These are phyloP conservation scores for Sesbania bispinosa DNA, from an alignment of 306 rosid species.

Conservation along the genomic window DNA sequence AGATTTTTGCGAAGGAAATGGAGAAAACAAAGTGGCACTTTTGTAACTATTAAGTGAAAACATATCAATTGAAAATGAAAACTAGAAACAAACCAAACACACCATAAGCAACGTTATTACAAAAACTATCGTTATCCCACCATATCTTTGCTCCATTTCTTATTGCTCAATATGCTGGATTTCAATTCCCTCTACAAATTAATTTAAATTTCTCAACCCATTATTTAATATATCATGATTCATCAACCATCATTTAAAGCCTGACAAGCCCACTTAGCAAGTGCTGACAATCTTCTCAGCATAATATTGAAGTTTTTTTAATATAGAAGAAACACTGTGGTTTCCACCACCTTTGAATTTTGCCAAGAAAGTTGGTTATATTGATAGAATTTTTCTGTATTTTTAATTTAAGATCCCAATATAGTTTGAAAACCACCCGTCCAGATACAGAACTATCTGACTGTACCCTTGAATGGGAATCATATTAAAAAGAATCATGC, in stretches of 20 bases:
- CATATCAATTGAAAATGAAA: not conserved
- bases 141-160: not conserved
- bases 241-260: no score
- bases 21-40: no score
- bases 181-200: not conserved
- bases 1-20: no score
- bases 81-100: not conserved
- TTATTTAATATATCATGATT: not conserved
- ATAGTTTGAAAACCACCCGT: constrained; percentile 2
- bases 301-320: not conserved
- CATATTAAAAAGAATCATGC: constrained; percentile 12
- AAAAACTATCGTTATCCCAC: not conserved
- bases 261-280: not conserved
- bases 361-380: not conserved
- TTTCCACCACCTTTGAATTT: constrained; percentile 10
- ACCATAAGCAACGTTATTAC: not conserved
- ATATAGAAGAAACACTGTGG: not conserved
- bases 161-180: not conserved
- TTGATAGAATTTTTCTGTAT: not conserved
- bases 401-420: not conserved
- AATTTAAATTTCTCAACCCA: not conserved
- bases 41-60: no score
- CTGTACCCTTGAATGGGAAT: not conserved
- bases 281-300: not conserved
- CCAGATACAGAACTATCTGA: not conserved